Evolutionary conservation across 768 basidiomycete genomes (phyloP), one percentile per base, ranked within the genome.

Genomic region (Porphyrellus cyaneotinctus): DNA sequence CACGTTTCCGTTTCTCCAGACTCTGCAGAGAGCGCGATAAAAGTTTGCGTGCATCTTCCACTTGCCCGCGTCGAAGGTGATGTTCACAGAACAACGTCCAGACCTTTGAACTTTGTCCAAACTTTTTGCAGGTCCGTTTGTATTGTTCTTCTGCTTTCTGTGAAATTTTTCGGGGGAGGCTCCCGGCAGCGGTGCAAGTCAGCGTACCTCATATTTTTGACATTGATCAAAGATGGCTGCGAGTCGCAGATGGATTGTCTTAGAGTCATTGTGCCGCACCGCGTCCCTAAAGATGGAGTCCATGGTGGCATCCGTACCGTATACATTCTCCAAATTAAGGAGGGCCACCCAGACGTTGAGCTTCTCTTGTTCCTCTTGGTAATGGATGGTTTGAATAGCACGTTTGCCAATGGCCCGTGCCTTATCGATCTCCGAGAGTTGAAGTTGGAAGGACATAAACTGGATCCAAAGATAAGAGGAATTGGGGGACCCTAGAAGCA

Each of bases 391-490:
- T 55, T 81, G 76, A 41, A 97, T 75, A 6, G 94, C 95, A 22
- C 91, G 83, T 48, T 82, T 80, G 43, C 85, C 95, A 47, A 94
- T 85, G 66, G 88, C 85, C 39, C 93, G 81, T 14, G 95, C 97
- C 70, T 95, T 97, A 62, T 94, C 95, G 50, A 97, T 75, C 71
- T 99, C 95, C 28, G 95, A 91, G n/a, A 99, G 80, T 59, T 93
- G 93, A 12, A 98, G 76, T 63, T 95, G 92, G 82, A 97, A 95
- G 10, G 97, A 95, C 93, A 99, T 98, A 70, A 94, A 99, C 69
- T 97, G 95, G 53, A 99, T 86, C 97, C 97, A 99, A 31, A 98
- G 79, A 72, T 88, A 97, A 0, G 97, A 98, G 8, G 95, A 98
- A 66, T 97, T 93, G 2, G 97, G 95, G 0, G 95, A 94, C 26